Conservation (phyloP, 2,329 filamentous ascomycete genomes). For the Coniella lustricola region DNA sequence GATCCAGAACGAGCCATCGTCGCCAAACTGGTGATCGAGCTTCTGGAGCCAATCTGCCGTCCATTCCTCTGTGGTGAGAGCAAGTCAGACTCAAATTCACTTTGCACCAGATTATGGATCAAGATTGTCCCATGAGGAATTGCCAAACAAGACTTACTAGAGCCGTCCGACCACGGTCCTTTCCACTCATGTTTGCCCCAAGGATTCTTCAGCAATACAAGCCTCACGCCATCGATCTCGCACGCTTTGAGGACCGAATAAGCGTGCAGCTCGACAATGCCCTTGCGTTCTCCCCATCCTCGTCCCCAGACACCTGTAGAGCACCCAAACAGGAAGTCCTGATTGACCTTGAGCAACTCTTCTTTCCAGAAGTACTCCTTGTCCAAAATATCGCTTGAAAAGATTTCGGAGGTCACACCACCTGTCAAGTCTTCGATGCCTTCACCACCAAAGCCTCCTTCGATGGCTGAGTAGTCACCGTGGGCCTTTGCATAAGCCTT, state of each 20-base stretch:
- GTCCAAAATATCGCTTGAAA: conserved; percentile 66
- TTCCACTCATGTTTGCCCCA: conserved; percentile 59
- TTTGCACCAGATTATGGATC: too few relatives aligned
- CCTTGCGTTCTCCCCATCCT: conserved; percentile 53
- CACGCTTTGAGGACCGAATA: conserved; percentile 56
- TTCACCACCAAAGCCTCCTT: conserved; percentile 54
- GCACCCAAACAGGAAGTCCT: conserved; percentile 73
- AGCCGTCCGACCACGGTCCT: conserved; percentile 41
- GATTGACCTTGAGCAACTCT: conserved; percentile 71
- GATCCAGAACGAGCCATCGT: conserved; percentile 59
- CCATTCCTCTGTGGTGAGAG: conserved; percentile 46
- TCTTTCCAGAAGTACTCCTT: conserved; percentile 78
- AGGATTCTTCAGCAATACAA: conserved; percentile 46
- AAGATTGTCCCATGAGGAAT: conserved; percentile 21
- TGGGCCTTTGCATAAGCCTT: conserved; percentile 72
- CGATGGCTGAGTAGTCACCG: conserved; percentile 65
- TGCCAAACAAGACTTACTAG: conserved; percentile 1
- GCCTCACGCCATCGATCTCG: conserved; percentile 40
- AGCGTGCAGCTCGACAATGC: conserved; percentile 52
- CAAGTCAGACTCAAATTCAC: too few relatives aligned
- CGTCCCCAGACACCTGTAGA: conserved; percentile 56
- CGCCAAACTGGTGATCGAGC: conserved; percentile 52
- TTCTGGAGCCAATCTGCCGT: conserved; percentile 51
- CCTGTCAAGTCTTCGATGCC: conserved; percentile 52
- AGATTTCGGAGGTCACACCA: conserved; percentile 62